These are phyloP conservation scores for Cenchrus americanus DNA, from an alignment of 176 grass and related monocot genomes.

Conservation along the genomic window DNA sequence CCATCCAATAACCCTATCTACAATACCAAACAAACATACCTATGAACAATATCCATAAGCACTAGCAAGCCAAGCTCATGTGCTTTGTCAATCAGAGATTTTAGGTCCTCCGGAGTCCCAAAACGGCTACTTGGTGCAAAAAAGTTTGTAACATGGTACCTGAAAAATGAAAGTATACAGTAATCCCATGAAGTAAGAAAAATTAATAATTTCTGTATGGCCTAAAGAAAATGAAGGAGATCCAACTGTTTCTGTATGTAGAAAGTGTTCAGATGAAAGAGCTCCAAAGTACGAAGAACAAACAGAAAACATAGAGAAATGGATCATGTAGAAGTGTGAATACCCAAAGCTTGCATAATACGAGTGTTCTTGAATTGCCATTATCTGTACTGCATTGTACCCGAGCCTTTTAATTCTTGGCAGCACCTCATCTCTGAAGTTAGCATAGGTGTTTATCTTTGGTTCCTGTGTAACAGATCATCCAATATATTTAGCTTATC, in stretches of 20 bases:
- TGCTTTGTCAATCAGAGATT: constrained; percentile 95
- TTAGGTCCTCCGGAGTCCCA: constrained; percentile 94
- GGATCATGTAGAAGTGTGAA: constrained; percentile 24
- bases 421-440: constrained; percentile 93
- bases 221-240: background rate
- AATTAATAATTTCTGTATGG: background rate
- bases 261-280: background rate
- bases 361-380: constrained; percentile 98
- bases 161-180: constrained; percentile 48
- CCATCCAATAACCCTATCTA: background rate
- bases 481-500: constrained; percentile 31
- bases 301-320: background rate
- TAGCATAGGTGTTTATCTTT: constrained; percentile 93
- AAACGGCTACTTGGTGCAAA: constrained; percentile 98
- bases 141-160: constrained; percentile 98
- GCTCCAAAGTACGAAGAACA: constrained; percentile 18
- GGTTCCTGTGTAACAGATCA: constrained; percentile 65
- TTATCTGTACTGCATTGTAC: constrained; percentile 99
- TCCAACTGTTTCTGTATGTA: constrained; percentile 7
- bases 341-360: constrained; percentile 99
- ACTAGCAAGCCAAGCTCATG: constrained; percentile 96
- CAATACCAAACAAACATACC: constrained; percentile 46
- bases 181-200: constrained; percentile 28
- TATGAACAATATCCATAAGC: constrained; percentile 99
- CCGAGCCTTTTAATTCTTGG: constrained; percentile 96